Percentiles rank a stretch among this genome's conserved stretches.
These are phyloP conservation scores for Coemansia sp. DNA, from an alignment of 192 early-diverging fungal species.

Conservation along the genomic window DNA sequence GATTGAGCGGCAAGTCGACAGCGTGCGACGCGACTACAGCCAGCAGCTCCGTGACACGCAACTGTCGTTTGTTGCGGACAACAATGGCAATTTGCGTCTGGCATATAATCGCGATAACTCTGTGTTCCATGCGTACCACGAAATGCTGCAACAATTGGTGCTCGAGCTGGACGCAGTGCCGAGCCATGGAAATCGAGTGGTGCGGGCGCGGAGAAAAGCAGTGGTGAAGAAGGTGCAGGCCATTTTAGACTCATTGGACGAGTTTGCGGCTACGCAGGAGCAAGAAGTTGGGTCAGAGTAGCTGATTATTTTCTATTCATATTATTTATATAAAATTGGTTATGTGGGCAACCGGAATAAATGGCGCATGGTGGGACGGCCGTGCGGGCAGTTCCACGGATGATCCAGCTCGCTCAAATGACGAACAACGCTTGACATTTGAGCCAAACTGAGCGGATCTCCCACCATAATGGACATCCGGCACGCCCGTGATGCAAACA, in stretches of 20 bases:
- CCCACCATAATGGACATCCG: conserved; percentile 93
- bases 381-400: conserved; percentile 99
- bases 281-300: conserved; percentile 24
- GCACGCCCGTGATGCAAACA: conserved; percentile 92
- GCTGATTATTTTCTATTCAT: background rate
- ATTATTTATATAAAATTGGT: background rate
- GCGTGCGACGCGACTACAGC: conserved; percentile 37
- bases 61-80: conserved; percentile 47
- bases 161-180: conserved; percentile 26
- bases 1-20: conserved; percentile 33
- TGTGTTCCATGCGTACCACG: conserved; percentile 42
- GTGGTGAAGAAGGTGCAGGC: conserved; percentile 44
- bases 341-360: conserved; percentile 56
- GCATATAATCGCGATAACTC: conserved; percentile 36
- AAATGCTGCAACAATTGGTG: conserved; percentile 29
- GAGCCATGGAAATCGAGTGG: conserved; percentile 24
- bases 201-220: conserved; percentile 25
- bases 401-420: conserved; percentile 86
- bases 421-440: conserved; percentile 79
- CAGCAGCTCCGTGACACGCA: conserved; percentile 36
- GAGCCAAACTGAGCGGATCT: conserved; percentile 61
- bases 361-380: conserved; percentile 92
- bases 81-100: conserved; percentile 33
- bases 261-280: conserved; percentile 38
- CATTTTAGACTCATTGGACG: conserved; percentile 38